Percentiles rank a stretch among this genome's conserved stretches.
These are phyloP conservation scores for Psophocarpus tetragonolobus DNA, from an alignment of 306 rosid species.

Conservation along the genomic window DNA sequence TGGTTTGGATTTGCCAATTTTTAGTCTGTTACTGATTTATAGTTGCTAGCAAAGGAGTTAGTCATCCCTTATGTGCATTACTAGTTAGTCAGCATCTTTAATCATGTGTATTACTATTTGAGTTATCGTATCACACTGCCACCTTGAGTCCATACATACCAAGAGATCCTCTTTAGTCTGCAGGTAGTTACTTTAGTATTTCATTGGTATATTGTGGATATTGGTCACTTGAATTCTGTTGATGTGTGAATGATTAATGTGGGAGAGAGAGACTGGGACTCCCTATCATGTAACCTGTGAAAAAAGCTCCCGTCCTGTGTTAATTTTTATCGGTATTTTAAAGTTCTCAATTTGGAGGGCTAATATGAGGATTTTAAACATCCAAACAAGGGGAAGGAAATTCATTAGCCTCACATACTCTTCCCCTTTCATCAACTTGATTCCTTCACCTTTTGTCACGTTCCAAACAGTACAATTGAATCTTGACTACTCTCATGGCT, in stretches of 20 bases:
- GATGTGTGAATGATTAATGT: neutral
- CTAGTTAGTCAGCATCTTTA: neutral
- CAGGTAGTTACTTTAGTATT: neutral
- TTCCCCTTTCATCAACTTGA: neutral
- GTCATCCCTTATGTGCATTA: neutral
- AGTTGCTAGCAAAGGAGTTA: neutral
- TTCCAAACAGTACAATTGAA: neutral
- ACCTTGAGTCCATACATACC: neutral
- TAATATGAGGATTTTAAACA: neutral
- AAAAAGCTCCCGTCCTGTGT: neutral
- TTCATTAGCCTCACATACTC: neutral
- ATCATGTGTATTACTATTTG: neutral
- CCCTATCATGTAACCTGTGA: neutral
- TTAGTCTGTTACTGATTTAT: neutral
- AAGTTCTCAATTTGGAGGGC: neutral
- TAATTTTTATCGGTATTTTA: neutral
- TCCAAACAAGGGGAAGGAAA: neutral
- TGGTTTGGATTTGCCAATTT: slow-evolving; percentile 1
- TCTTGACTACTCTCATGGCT: neutral
- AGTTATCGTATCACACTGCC: neutral
- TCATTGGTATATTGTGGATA: neutral
- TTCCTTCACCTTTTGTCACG: neutral
- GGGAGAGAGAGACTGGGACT: neutral
- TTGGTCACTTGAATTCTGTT: neutral
- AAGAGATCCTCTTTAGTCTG: neutral